A percentile compares a stretch with the other conserved stretches of the same genome.
These are phyloP conservation scores for Boletus reticulatus DNA, from an alignment of 768 basidiomycete species.

Conservation along the genomic window DNA sequence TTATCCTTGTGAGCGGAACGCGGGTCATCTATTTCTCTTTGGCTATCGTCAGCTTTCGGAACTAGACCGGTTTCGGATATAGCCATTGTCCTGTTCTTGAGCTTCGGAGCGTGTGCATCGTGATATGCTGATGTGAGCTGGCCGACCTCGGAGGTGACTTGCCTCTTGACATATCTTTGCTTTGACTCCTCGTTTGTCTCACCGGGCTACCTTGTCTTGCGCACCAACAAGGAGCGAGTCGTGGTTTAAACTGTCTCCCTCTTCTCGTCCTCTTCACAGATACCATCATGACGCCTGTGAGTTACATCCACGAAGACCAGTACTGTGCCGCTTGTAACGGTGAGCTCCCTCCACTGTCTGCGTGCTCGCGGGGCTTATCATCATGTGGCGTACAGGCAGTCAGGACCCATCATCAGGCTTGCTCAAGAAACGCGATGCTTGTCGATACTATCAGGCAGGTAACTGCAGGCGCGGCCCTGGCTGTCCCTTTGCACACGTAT, in stretches of 20 bases:
- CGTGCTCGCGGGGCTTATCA: constrained; percentile 2
- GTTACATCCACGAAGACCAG: constrained; percentile 15
- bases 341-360: constrained; percentile 6
- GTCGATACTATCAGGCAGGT: constrained; percentile 27
- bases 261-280: not conserved
- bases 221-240: constrained; percentile 26
- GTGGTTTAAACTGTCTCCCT: constrained; percentile 13
- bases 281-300: constrained; percentile 5
- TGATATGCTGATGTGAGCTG: constrained; percentile 20
- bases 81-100: constrained; percentile 30
- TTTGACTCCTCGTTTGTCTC: constrained; percentile 21
- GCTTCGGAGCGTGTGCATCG: constrained; percentile 14
- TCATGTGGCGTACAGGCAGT: constrained; percentile 11
- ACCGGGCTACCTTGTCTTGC: constrained; percentile 37
- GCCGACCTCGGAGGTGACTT: constrained; percentile 6
- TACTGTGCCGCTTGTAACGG: constrained; percentile 8
- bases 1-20: constrained; percentile 13
- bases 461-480: constrained; percentile 26
- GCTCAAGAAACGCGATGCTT: constrained; percentile 12
- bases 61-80: constrained; percentile 38
- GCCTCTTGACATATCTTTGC: constrained; percentile 17
- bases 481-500: constrained; percentile 27
- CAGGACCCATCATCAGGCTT: constrained; percentile 1
- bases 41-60: constrained; percentile 20
- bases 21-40: constrained; percentile 19